Base-by-base conservation (phyloP, 345 rosid genomes). In the Xanthoceras sorbifolium region DNA sequence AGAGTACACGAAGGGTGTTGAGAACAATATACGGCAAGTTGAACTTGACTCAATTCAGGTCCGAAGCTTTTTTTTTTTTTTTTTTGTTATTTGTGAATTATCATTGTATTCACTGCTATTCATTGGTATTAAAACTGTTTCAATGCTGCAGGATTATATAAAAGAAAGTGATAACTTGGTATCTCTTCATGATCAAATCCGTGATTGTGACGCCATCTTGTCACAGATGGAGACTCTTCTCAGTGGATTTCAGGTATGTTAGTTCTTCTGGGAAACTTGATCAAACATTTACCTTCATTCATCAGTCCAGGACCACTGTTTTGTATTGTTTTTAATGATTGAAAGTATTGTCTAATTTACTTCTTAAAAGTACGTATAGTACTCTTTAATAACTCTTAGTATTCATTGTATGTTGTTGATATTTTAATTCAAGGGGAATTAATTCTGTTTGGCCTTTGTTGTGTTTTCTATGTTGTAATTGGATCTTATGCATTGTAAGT, bases 141-240 rank as follows among this genome's bases (percentile, higher is more conserved):
- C 28, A 69, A 52, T 66, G 26, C 42, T 82, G 67, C 92, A 96
- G 99, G 98, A 96, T 81, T 96, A 96, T 85, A 93, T 93, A 67
- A 92, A 89, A 78, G 99, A 96, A 88, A 96, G 99, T 82, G 99
- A 93, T 81, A 96, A 91, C 82, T 84, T 93, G 64, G 94, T 96
- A 72, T 96, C 97, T 65, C 97, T 96, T 76, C 99, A 96, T 86
- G 92, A 93, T 81, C 99, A 93, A 86, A 96, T 96, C 88, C 91
- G 85, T 78, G 99, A 91, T 78, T 93, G 99, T 75, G 98, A 93
- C 83, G 75, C 80, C 85, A 96, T 96, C 73, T 85, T 96, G 85
- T 89, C 98, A 67, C 98, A 96, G 78, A 93, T 96, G 98, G 99
- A 96, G 84, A 90, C 93, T 61, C 97, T 93, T 77, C 95, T 96